Percentiles rank a stretch among this genome's conserved stretches.
Conservation (phyloP, 352 stramenopile genomes). For the Phytophthora parvispora region DNA sequence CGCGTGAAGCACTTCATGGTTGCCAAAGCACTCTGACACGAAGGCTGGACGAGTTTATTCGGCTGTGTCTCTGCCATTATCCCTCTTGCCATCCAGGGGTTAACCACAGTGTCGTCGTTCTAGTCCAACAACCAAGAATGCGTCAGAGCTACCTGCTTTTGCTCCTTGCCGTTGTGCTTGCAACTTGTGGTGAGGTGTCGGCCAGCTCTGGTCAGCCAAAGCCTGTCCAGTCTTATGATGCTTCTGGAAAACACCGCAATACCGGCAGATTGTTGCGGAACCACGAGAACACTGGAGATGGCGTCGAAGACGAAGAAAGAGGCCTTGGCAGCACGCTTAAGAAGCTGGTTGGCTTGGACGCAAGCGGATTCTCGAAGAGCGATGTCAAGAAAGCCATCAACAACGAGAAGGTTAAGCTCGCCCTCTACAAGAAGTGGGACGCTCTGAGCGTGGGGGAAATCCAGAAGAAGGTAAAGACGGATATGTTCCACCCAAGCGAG, state of each 20-base stretch:
- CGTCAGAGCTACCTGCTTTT: neutral
- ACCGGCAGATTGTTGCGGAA: neutral
- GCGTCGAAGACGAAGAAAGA: neutral
- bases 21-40: too few species aligned
- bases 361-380: neutral
- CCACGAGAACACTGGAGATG: neutral
- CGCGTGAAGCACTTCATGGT: too few species aligned
- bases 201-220: neutral
- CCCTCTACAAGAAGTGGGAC: neutral
- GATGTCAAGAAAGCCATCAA: neutral
- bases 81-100: too few species aligned
- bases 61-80: too few species aligned
- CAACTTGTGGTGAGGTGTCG: neutral
- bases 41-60: too few species aligned
- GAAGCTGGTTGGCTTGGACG: neutral
- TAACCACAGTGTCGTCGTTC: too few species aligned
- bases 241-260: neutral
- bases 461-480: neutral
- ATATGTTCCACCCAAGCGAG: neutral
- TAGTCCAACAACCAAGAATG: neutral
- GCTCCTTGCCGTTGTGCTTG: neutral
- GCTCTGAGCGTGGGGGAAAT: neutral
- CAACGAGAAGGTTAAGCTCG: neutral
- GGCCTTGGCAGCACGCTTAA: neutral
- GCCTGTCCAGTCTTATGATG: too few species aligned